Conservation (phyloP, 2,329 filamentous ascomycete species). For the Monilinia vaccinii-corymbosi region DNA sequence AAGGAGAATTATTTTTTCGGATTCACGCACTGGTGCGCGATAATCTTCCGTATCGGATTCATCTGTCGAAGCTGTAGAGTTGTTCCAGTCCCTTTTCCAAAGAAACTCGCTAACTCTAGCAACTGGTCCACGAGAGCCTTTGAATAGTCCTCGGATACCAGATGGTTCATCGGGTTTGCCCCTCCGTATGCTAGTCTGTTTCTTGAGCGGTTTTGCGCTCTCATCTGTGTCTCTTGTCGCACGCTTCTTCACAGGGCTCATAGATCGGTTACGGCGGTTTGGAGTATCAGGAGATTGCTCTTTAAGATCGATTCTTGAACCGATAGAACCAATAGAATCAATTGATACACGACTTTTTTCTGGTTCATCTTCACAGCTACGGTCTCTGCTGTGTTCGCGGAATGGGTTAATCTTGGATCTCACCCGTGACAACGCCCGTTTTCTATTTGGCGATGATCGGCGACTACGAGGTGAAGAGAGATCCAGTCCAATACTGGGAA, state of each 20-base stretch:
- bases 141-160: conserved; percentile 66
- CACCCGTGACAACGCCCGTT: conserved; percentile 37
- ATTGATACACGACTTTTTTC: conserved; percentile 3
- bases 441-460: conserved; percentile 53
- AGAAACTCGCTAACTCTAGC: conserved; percentile 52
- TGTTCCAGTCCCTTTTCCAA: conserved; percentile 46
- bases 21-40: conserved; percentile 30
- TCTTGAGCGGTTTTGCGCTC: conserved; percentile 40
- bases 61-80: conserved; percentile 37
- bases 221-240: conserved; percentile 35
- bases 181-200: conserved; percentile 40
- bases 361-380: conserved; percentile 37
- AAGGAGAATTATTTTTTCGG: conserved; percentile 27
- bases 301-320: conserved; percentile 9
- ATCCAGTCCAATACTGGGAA: conserved; percentile 52
- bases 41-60: conserved; percentile 39
- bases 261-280: conserved; percentile 21
- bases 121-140: conserved; percentile 58
- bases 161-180: conserved; percentile 39
- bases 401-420: conserved; percentile 32
- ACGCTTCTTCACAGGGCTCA: conserved; percentile 34
- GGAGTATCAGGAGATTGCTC: conserved; percentile 20
- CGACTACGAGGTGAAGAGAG: conserved; percentile 55
- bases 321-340: conserved; percentile 8
- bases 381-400: conserved; percentile 36